phyloP scores from a whole-genome alignment of 2,329 filamentous ascomycete genomes.

The Pseudocercospora macadamiae region DNA sequence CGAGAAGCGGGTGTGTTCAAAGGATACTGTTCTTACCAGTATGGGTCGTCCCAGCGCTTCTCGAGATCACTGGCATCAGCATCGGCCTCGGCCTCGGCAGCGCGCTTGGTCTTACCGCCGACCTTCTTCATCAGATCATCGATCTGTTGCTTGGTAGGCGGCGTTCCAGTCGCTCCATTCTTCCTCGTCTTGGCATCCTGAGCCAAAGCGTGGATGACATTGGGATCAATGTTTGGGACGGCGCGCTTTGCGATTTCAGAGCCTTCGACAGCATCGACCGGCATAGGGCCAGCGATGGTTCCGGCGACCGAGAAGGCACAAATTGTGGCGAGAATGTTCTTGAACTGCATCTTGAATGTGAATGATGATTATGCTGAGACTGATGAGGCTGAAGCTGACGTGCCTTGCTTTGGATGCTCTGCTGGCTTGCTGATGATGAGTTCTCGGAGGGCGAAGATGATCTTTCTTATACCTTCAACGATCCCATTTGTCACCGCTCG shows the following conservation, averaged over 20 bases:
- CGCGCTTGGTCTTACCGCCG: not conserved
- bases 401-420: not conserved
- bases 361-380: not conserved
- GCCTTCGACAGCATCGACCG: too few relatives aligned
- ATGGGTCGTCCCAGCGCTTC: not conserved
- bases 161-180: not conserved
- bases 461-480: constrained; percentile 11
- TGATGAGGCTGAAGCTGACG: not conserved
- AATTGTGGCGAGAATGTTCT: constrained; percentile 1
- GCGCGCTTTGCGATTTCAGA: not conserved
- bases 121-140: not conserved
- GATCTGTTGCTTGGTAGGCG: not conserved
- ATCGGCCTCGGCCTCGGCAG: too few relatives aligned
- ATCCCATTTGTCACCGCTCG: not conserved
- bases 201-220: not conserved
- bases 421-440: constrained; percentile 10
- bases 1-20: too few relatives aligned
- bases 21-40: too few relatives aligned
- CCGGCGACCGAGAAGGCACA: not conserved
- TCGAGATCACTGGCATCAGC: not conserved
- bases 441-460: constrained; percentile 4
- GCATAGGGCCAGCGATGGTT: not conserved
- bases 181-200: not conserved
- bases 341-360: constrained; percentile 7
- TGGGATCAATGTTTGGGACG: not conserved